Evolutionary conservation across 1,139 yeast species (phyloP).

Genomic region (Pichia terricola): DNA sequence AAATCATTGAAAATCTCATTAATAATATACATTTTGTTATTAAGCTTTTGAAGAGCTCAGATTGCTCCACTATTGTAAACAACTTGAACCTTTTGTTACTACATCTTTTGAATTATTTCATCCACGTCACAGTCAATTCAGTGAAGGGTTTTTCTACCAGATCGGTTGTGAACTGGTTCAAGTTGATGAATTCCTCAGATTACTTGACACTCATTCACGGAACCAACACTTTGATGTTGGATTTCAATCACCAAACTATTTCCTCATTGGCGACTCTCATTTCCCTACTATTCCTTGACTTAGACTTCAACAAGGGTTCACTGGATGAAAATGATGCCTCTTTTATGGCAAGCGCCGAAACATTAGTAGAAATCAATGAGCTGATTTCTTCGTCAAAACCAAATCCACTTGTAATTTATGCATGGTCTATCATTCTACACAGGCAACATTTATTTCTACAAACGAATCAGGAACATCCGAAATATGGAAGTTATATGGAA

Average conservation of each 20-base stretch:
- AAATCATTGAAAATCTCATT: conserved; percentile 15
- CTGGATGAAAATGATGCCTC: conserved; percentile 27
- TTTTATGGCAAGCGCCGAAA: conserved; percentile 35
- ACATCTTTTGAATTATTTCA: conserved; percentile 33
- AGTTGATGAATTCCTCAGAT: conserved; percentile 35
- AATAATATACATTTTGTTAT: conserved; percentile 8
- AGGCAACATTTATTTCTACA: conserved; percentile 43
- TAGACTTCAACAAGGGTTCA: conserved; percentile 38
- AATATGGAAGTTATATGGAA: conserved; percentile 12
- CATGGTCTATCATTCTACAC: conserved; percentile 64
- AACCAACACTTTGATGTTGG: neutral
- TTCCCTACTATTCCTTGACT: conserved; percentile 44
- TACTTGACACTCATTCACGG: conserved; percentile 24
- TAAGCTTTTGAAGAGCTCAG: neutral
- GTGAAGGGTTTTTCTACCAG: conserved; percentile 22
- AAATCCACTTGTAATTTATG: conserved; percentile 47
- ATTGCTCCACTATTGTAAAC: neutral
- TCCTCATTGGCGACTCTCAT: conserved; percentile 41
- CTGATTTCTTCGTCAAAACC: conserved; percentile 20
- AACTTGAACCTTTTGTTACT: neutral
- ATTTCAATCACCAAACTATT: conserved; percentile 27
- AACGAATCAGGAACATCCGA: conserved; percentile 26
- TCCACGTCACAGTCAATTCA: conserved; percentile 32
- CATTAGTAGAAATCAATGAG: conserved; percentile 33
- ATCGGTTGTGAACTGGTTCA: conserved; percentile 47